Base-by-base conservation (phyloP, 148 eudicot genomes). In the Chenopodium suecicum region DNA sequence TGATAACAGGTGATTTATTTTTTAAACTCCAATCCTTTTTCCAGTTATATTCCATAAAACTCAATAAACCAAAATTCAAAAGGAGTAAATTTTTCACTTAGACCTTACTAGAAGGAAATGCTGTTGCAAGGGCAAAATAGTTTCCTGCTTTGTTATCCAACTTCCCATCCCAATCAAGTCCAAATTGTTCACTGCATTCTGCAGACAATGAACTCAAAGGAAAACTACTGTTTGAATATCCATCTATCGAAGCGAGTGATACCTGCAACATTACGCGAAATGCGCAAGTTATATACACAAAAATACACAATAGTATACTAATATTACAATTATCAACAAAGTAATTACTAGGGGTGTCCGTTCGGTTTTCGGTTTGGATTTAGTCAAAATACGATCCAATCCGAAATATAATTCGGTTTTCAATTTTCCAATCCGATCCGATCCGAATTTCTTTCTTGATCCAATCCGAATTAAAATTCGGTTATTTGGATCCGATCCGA, bases 111-210 rank as follows among this genome's bases (percentile, higher is more conserved):
- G 95, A 91, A 82, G 95, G 92, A 62, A 86, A 92, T 44, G 86
- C 98, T 31, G 97, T 90, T 69, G 99, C 99, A 73, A 96, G 88
- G 78, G 87, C 93, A 85, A 96, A 94, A 87, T 89, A 91, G 34
- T 83, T 89, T 64, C 98, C 99, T 2, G 85, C 86, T 86, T 85
- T 84, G 46, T 83, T 83, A 78, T 71, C 88, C 80, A 78, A 62
- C 68, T 73, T 78, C 64, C 80, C 83, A 29, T 84, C 83, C 81
- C 81, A 86, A 81, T 81, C 81, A 80, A 87, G 58, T 82, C 92
- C 95, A 82, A 87, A 87, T 56, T 80, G 85, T 79, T 79, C 85
- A 78, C 86, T 78, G 82, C 87, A 90, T 86, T 91, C 98, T 78
- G 73, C 89, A 0, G 84, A 79, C 54, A 94, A 86, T 50, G 93